These are phyloP conservation scores for Neonectria hederae DNA, from an alignment of 2,329 filamentous ascomycete genomes.

Conservation along the genomic window DNA sequence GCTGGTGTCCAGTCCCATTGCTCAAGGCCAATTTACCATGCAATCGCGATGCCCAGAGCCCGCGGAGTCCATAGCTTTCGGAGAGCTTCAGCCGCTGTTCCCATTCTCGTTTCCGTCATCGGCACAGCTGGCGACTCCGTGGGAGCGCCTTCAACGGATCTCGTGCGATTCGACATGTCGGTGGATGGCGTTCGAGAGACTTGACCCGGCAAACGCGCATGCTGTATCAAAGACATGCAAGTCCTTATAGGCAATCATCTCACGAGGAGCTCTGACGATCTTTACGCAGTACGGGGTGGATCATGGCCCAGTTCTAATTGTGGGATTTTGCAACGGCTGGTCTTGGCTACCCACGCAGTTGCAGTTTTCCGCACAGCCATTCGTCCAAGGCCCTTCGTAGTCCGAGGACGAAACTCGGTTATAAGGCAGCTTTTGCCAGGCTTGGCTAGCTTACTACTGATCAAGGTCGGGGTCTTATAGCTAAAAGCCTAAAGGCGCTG, in stretches of 20 bases:
- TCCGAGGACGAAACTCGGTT: not conserved
- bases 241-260: not conserved
- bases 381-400: not conserved
- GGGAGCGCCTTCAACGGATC: not conserved
- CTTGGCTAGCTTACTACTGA: not conserved
- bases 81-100: not conserved
- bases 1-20: not conserved
- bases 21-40: not conserved
- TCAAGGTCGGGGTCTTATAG: not conserved
- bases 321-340: not conserved
- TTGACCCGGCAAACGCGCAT: not conserved
- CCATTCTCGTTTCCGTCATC: not conserved
- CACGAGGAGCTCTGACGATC: not conserved
- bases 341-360: not conserved
- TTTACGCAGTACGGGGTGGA: not conserved
- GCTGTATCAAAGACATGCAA: not conserved
- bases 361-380: not conserved
- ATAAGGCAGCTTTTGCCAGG: not conserved
- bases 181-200: not conserved
- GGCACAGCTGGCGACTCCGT: not conserved
- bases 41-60: not conserved
- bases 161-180: not conserved
- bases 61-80: not conserved
- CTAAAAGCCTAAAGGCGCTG: not conserved
- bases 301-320: not conserved